A percentile compares a stretch with the other conserved stretches of the same genome.
Conservation (phyloP, 352 stramenopile genomes). For the Phytophthora ohioensis region DNA sequence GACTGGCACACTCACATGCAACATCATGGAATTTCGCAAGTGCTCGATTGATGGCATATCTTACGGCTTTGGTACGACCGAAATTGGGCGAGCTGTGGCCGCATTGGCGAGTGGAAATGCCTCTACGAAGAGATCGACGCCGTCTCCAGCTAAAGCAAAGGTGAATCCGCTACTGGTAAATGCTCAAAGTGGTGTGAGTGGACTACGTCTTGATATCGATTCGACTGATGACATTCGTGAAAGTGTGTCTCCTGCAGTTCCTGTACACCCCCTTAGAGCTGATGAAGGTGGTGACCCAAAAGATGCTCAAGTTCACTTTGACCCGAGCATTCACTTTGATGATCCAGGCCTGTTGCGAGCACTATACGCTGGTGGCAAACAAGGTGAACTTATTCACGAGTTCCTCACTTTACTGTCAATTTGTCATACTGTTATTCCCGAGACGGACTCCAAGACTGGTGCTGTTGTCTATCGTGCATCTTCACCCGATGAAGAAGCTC, state of each 20-base stretch:
- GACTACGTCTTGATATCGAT: constrained; percentile 29
- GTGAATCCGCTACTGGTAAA: constrained; percentile 15
- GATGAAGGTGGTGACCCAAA: constrained; percentile 33
- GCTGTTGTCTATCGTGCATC: constrained; percentile 57
- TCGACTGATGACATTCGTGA: constrained; percentile 34
- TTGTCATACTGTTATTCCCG: constrained; percentile 75
- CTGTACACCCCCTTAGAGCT: neutral
- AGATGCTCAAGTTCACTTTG: constrained; percentile 59
- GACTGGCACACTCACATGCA: constrained; percentile 98
- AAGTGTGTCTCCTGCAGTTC: constrained; percentile 2
- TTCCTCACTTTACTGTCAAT: constrained; percentile 69
- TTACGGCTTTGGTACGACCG: constrained; percentile 87
- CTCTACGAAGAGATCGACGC: neutral
- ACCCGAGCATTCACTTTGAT: constrained; percentile 65
- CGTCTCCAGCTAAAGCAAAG: constrained; percentile 25
- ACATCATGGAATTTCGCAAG: constrained; percentile 97
- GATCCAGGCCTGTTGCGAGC: constrained; percentile 52
- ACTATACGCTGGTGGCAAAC: constrained; percentile 44
- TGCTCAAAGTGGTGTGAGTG: constrained; percentile 2
- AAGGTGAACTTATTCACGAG: constrained; percentile 55
- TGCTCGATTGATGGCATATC: constrained; percentile 87
- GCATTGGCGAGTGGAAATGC: constrained; percentile 34
- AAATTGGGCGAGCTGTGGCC: constrained; percentile 95
- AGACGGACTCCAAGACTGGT: constrained; percentile 69
- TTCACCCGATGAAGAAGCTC: constrained; percentile 73